Evolutionary conservation across 352 stramenopile species (phyloP), one percentile per base, ranked within the genome.

Genomic region (Globisporangium parvum): DNA sequence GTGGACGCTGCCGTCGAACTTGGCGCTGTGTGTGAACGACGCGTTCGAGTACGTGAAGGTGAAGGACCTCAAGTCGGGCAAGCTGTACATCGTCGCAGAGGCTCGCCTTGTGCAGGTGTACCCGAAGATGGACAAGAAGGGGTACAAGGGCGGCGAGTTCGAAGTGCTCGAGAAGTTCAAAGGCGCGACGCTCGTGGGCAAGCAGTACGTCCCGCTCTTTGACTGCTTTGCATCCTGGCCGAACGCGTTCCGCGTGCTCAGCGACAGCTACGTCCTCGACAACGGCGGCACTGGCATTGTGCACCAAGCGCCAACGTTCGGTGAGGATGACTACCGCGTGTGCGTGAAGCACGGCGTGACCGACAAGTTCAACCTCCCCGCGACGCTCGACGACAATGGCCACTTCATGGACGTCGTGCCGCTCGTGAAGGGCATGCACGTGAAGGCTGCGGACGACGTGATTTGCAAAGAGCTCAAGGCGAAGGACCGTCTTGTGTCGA

Each of bases 301-400:
- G 23, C 97, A 99, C 77, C 95, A 99, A 70, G 96, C 97, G 9
- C 97, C 97, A 3, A 98, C 96, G 6, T 99, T 99, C 67, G 97
- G 97, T 83, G 97, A 99, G 69, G 97, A 99, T 70, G 97, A 99
- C 97, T 99, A 99, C 85, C 94, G 97, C 47, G 97, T 99, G 33
- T 99, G 97, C 63, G 73, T 99, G 45, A 92, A 87, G 39, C 76
- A 98, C 60, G 90, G 86, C 24, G 84, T 99, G 50, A 91, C 98
- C 46, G 76, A 92, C 51, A 98, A 99, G 75, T 97, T 96, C 51
- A 78, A 77, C 23, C 65, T 99, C 46, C 97, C 97, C 21, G 98
- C 98, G 66, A 96, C 97, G 48, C 85, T 99, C 10, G 97, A 99
- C 71, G 87, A 90, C 51, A 98, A 98, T 68, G 97, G 97, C 26